These are phyloP conservation scores for Phytophthora cactorum DNA, from an alignment of 352 stramenopile species.

Conservation along the genomic window DNA sequence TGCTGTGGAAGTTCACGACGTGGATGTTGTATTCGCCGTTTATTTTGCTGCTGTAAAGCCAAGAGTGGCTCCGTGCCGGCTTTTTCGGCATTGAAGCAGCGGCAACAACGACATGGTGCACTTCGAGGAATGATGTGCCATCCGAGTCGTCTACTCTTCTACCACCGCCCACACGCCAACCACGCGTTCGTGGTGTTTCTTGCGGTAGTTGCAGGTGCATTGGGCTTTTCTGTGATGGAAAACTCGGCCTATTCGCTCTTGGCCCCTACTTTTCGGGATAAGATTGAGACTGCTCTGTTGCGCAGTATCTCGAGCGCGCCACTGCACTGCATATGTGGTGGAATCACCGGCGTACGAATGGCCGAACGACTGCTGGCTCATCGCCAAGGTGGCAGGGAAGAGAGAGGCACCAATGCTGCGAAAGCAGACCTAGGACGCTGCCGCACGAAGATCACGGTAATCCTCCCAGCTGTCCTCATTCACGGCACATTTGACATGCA, in stretches of 20 bases:
- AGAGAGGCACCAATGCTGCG: slow-evolving; percentile 20
- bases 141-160: slow-evolving; percentile 52
- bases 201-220: slow-evolving; percentile 48
- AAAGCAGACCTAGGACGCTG: slow-evolving; percentile 37
- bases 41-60: slow-evolving; percentile 24
- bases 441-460: slow-evolving; percentile 41
- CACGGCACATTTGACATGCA: slow-evolving; percentile 73
- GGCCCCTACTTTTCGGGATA: slow-evolving; percentile 34
- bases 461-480: slow-evolving; percentile 55
- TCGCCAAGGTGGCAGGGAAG: slow-evolving; percentile 16
- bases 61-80: slow-evolving; percentile 31
- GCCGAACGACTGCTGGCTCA: slow-evolving; percentile 41
- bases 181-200: slow-evolving; percentile 71
- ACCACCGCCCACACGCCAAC: slow-evolving; percentile 48
- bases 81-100: slow-evolving; percentile 33
- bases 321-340: slow-evolving; percentile 69
- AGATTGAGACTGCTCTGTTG: slow-evolving; percentile 47
- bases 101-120: slow-evolving; percentile 31
- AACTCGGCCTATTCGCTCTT: slow-evolving; percentile 62
- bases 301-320: slow-evolving; percentile 51
- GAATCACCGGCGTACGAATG: slow-evolving; percentile 71
- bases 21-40: slow-evolving; percentile 9
- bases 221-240: slow-evolving; percentile 73
- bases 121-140: slow-evolving; percentile 56
- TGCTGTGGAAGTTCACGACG: slow-evolving; percentile 34